Conservation (phyloP, 208 protist genomes). For the Trypanosoma grayi region DNA sequence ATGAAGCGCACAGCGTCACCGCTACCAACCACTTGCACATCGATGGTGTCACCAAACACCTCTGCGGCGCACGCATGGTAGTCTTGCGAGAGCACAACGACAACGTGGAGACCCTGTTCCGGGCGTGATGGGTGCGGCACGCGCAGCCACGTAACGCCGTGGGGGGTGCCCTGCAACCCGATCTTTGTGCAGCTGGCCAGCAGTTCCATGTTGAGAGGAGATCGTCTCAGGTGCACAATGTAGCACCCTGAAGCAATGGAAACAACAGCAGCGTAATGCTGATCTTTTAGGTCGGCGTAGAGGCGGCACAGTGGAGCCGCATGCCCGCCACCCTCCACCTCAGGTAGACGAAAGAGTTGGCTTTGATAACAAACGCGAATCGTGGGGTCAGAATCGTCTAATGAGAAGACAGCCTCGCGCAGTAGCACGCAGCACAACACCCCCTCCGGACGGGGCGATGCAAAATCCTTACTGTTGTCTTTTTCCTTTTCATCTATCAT, state of each 20-base stretch:
- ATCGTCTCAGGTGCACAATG: conserved; percentile 19
- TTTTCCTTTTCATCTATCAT: conserved; percentile 9
- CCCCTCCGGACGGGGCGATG: not conserved
- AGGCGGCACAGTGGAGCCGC: conserved; percentile 5
- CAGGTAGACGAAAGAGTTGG: conserved; percentile 11
- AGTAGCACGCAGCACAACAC: conserved; percentile 24
- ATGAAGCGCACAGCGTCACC: conserved; percentile 13
- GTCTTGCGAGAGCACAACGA: conserved; percentile 36
- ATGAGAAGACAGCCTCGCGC: conserved; percentile 34
- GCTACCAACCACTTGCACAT: conserved; percentile 5
- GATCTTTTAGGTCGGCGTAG: conserved; percentile 11
- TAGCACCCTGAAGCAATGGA: conserved; percentile 11
- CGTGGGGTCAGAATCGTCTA: conserved; percentile 7
- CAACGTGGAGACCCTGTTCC: conserved; percentile 10
- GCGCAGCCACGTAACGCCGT: conserved; percentile 12
- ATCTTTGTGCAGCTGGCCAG: conserved; percentile 14
- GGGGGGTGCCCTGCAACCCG: conserved; percentile 5
- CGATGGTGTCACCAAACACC: conserved; percentile 26
- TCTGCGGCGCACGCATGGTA: conserved; percentile 43
- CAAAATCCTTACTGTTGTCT: not conserved
- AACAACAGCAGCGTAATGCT: conserved; percentile 14
- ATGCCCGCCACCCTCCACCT: not conserved
- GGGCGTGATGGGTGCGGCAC: conserved; percentile 5
- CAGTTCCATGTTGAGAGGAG: conserved; percentile 19
- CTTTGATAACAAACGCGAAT: conserved; percentile 19